Evolutionary conservation across 2,329 filamentous ascomycete genomes (phyloP).

Genomic region (Cladophialophora exuberans): DNA sequence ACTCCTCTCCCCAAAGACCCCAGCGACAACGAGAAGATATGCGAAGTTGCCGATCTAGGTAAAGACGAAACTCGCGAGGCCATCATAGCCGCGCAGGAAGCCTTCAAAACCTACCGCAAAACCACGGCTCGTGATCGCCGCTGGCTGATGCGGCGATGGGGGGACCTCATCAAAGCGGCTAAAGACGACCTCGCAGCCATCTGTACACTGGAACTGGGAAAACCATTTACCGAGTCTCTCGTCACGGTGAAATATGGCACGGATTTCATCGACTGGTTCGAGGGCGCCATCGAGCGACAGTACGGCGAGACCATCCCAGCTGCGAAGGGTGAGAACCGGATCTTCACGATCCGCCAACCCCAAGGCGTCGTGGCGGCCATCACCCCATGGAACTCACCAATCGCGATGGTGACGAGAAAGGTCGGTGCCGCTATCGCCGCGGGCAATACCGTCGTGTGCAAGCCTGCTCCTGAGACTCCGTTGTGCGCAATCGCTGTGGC

Average conservation of each 20-base stretch:
- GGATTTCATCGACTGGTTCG: constrained; percentile 56
- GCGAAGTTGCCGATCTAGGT: constrained; percentile 14
- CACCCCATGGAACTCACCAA: constrained; percentile 87
- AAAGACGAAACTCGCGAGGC: constrained; percentile 51
- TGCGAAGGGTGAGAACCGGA: constrained; percentile 69
- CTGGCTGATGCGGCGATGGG: constrained; percentile 68
- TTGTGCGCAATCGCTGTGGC: constrained; percentile 38
- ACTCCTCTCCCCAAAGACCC: not conserved
- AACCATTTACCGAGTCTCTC: constrained; percentile 55
- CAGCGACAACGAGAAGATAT: constrained; percentile 14
- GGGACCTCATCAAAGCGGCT: constrained; percentile 66
- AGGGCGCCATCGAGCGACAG: constrained; percentile 50
- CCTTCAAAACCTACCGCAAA: constrained; percentile 64
- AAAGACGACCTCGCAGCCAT: constrained; percentile 60
- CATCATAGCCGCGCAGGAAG: constrained; percentile 78
- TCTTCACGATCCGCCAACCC: constrained; percentile 81
- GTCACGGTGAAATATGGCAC: constrained; percentile 54
- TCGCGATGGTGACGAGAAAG: constrained; percentile 65
- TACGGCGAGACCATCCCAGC: constrained; percentile 60
- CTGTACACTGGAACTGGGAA: constrained; percentile 63
- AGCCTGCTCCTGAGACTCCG: constrained; percentile 42
- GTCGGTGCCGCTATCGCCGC: constrained; percentile 41
- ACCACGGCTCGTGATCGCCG: constrained; percentile 63
- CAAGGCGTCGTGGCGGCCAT: constrained; percentile 82
- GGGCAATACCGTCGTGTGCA: constrained; percentile 44